phyloP scores from a whole-genome alignment of 306 rosid species.

The Cicer yamashitae region DNA sequence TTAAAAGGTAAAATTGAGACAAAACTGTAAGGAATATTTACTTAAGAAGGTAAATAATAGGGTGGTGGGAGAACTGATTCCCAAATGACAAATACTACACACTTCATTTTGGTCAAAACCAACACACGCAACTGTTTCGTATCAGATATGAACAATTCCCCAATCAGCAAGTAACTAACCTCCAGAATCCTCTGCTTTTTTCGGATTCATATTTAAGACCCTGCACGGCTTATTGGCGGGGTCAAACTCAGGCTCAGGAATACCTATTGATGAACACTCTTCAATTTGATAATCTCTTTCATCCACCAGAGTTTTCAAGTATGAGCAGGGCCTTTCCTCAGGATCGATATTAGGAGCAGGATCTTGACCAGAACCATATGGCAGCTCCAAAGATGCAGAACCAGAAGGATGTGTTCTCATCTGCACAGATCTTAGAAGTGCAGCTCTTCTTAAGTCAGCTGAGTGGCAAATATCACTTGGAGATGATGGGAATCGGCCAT shows the following conservation, averaged over 20 bases:
- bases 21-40: neutral
- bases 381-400: conserved; percentile 63
- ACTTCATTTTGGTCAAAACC: neutral
- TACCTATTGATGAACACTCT: conserved; percentile 63
- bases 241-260: conserved; percentile 56
- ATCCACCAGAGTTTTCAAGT: conserved; percentile 71
- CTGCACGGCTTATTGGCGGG: conserved; percentile 63
- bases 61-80: neutral
- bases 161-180: conserved; percentile 45
- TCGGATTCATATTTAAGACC: conserved; percentile 59
- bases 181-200: conserved; percentile 60
- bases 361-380: conserved; percentile 71
- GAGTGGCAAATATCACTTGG: conserved; percentile 99
- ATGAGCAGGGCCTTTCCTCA: conserved; percentile 73
- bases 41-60: neutral
- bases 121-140: conserved; percentile 20
- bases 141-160: conserved; percentile 1
- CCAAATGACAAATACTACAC: neutral
- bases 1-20: neutral
- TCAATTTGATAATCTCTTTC: conserved; percentile 76
- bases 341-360: conserved; percentile 65
- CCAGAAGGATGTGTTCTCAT: conserved; percentile 86
- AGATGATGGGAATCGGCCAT: conserved; percentile 95
- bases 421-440: conserved; percentile 92
- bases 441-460: conserved; percentile 96